Evolutionary conservation across 2,329 filamentous ascomycete species (phyloP).

Genomic region (Pseudogymnoascus sp.): DNA sequence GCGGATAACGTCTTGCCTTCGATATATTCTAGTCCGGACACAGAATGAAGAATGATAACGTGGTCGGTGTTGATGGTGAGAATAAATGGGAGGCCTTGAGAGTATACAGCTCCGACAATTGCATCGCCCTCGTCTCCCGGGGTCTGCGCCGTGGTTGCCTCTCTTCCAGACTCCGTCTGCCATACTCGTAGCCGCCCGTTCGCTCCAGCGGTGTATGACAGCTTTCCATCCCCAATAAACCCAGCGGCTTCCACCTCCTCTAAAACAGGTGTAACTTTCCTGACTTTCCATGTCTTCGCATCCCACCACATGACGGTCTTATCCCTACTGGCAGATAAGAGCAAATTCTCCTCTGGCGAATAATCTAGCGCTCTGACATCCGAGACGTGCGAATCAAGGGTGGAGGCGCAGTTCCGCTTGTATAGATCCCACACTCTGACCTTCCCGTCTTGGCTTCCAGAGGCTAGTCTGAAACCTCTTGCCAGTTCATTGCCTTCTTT

Average conservation of each 20-base stretch:
- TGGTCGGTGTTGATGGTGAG: constrained; percentile 84
- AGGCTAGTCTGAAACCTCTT: constrained; percentile 69
- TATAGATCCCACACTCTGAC: constrained; percentile 86
- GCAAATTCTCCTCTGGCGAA: constrained; percentile 60
- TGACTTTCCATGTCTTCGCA: constrained; percentile 71
- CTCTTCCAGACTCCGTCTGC: constrained; percentile 66
- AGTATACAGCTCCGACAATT: constrained; percentile 65
- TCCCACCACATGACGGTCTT: constrained; percentile 95
- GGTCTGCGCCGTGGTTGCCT: constrained; percentile 67
- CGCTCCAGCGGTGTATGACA: constrained; percentile 78
- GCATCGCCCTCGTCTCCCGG: constrained; percentile 52
- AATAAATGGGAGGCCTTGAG: constrained; percentile 57
- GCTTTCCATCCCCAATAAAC: constrained; percentile 61
- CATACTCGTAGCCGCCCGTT: constrained; percentile 78
- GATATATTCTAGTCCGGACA: constrained; percentile 33
- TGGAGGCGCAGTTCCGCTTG: constrained; percentile 67
- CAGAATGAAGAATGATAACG: constrained; percentile 68
- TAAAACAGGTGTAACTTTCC: constrained; percentile 71
- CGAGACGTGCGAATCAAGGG: constrained; percentile 86
- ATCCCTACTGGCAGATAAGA: constrained; percentile 82
- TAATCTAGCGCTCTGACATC: constrained; percentile 86
- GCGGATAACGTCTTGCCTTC: constrained; percentile 28
- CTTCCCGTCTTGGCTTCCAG: constrained; percentile 89
- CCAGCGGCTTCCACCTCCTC: constrained; percentile 80
- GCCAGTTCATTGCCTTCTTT: constrained; percentile 36